Percentiles rank a stretch among this genome's conserved stretches.
Evolutionary conservation across 371 early-diverging fungal species (phyloP).

Genomic region (Mucor mucedo): DNA sequence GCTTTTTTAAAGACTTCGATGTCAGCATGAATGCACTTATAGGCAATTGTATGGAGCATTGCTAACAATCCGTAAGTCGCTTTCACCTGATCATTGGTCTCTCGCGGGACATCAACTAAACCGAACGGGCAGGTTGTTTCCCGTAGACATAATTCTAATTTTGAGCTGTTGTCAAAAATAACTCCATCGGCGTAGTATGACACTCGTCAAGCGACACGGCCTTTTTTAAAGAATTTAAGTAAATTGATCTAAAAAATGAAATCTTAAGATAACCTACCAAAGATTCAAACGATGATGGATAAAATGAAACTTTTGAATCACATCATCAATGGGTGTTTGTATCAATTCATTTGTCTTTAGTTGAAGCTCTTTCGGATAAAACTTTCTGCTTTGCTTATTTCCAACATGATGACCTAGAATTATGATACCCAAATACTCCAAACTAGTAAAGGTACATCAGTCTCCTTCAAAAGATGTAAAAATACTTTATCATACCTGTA

Average conservation of each 20-base stretch:
- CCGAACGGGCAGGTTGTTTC: no score
- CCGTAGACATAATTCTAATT: background rate
- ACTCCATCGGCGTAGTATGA: background rate
- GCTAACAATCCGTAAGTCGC: no score
- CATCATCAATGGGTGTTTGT: conserved; percentile 6
- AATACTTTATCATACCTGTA: conserved; percentile 11
- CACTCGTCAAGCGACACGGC: no score
- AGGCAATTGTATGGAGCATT: no score
- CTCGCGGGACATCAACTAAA: no score
- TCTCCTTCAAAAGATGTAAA: conserved; percentile 13
- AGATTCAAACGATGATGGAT: conserved; percentile 1
- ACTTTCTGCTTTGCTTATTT: conserved; percentile 11
- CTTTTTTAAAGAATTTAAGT: background rate
- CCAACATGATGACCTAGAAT: conserved; percentile 12
- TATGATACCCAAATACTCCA: conserved; percentile 16
- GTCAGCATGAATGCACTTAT: no score
- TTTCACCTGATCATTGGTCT: no score
- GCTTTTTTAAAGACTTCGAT: no score
- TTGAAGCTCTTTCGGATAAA: conserved; percentile 14
- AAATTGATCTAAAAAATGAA: no score
- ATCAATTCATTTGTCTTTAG: conserved; percentile 7
- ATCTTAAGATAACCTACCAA: no score
- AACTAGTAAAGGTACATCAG: conserved; percentile 15
- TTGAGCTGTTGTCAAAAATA: background rate
- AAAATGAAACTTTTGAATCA: conserved; percentile 14